Conservation (phyloP, 352 stramenopile genomes). For the Phytophthora hibernalis region DNA sequence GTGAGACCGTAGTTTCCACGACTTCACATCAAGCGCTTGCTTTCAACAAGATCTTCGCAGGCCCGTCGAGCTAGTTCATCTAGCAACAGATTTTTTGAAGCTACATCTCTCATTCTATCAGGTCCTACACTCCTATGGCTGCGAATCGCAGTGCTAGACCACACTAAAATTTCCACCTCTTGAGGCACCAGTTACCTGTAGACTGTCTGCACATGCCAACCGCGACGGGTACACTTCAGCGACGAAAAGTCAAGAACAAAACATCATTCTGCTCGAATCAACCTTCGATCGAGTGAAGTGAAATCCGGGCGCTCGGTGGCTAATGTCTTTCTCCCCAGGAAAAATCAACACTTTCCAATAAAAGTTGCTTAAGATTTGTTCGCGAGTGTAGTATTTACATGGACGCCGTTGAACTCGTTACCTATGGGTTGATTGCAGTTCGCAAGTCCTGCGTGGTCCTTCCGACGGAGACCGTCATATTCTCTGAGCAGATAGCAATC, state of each 20-base stretch:
- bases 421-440: conserved; percentile 1
- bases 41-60: conserved; percentile 1
- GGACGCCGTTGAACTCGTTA: background rate
- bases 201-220: background rate
- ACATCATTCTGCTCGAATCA: conserved; percentile 13
- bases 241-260: conserved; percentile 8
- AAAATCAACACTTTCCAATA: too few relatives aligned
- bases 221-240: conserved; percentile 16
- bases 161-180: background rate
- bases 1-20: background rate
- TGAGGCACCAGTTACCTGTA: background rate
- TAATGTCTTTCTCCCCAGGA: too few relatives aligned
- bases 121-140: conserved; percentile 11
- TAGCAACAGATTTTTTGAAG: background rate
- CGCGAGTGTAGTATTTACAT: background rate
- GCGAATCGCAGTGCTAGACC: background rate
- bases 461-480: background rate
- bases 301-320: conserved; percentile 10
- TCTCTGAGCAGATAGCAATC: background rate
- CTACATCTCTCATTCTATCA: background rate
- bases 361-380: background rate
- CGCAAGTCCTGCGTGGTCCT: background rate
- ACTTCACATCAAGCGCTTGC: background rate
- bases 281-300: conserved; percentile 2
- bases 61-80: background rate